Percentiles rank a stretch among this genome's conserved stretches.
Conservation (phyloP, 768 basidiomycete species). For the Termitomyces sp. region DNA sequence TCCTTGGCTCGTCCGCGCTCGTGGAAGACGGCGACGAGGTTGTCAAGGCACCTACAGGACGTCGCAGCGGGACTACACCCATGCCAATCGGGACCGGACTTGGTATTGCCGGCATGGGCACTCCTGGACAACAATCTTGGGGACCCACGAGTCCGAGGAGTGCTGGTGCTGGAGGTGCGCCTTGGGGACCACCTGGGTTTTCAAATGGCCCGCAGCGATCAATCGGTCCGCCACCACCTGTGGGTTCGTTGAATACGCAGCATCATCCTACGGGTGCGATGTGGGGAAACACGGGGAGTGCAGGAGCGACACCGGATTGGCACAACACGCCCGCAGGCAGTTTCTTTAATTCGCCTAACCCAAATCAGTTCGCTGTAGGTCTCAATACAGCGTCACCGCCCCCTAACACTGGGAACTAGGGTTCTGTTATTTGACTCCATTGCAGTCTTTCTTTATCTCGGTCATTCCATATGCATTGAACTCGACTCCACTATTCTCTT, state of each 20-base stretch:
- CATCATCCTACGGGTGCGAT: slow-evolving; percentile 21
- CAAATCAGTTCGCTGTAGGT: slow-evolving; percentile 35
- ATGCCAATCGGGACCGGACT: slow-evolving; percentile 19
- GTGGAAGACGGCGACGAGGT: slow-evolving; percentile 80
- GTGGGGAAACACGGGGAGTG: slow-evolving; percentile 34
- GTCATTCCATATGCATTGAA: slow-evolving; percentile 5
- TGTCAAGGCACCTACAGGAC: slow-evolving; percentile 39
- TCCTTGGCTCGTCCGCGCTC: slow-evolving; percentile 73
- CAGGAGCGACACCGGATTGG: slow-evolving; percentile 35
- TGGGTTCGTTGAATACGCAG: slow-evolving; percentile 18
- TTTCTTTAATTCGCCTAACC: slow-evolving; percentile 30
- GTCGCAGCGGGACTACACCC: slow-evolving; percentile 33
- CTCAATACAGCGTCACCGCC: slow-evolving; percentile 48
- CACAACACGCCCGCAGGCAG: slow-evolving; percentile 30
- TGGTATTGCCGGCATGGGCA: slow-evolving; percentile 15
- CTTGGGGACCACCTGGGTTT: slow-evolving; percentile 31
- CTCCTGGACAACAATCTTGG: slow-evolving; percentile 35
- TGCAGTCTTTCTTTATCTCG: neutral
- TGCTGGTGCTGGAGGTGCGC: slow-evolving; percentile 25
- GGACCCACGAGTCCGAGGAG: slow-evolving; percentile 41
- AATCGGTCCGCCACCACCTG: slow-evolving; percentile 25
- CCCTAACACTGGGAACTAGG: slow-evolving; percentile 27
- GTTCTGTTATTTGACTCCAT: slow-evolving; percentile 6
- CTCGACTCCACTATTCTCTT: neutral
- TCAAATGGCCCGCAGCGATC: slow-evolving; percentile 20